phyloP scores from a whole-genome alignment of 148 eudicot species.

The Silene latifolia region DNA sequence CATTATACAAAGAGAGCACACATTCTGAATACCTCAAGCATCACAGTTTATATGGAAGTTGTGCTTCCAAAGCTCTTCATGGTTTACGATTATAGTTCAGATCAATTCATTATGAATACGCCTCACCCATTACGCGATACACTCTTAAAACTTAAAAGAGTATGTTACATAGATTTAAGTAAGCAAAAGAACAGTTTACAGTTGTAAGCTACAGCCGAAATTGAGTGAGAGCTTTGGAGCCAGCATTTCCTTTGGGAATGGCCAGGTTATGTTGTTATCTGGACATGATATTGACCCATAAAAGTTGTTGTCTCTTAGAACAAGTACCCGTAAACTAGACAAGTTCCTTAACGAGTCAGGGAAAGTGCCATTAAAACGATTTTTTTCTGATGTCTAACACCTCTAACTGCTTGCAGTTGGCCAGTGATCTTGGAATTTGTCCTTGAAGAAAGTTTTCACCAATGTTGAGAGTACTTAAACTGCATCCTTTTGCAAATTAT shows the following conservation, averaged over 20 bases:
- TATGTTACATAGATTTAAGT: too few species aligned
- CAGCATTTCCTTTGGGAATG: neutral
- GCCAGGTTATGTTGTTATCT: slow-evolving; percentile 10
- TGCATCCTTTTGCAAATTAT: slow-evolving; percentile 16
- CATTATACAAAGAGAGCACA: slow-evolving; percentile 37
- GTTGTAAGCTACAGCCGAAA: too few species aligned
- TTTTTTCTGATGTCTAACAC: slow-evolving; percentile 39
- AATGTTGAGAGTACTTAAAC: slow-evolving; percentile 18
- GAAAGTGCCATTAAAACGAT: slow-evolving; percentile 36
- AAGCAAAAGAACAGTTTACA: too few species aligned
- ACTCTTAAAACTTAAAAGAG: too few species aligned
- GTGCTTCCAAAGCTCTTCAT: slow-evolving; percentile 20
- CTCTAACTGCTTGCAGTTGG: slow-evolving; percentile 38
- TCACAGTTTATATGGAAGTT: slow-evolving; percentile 15
- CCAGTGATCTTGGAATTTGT: slow-evolving; percentile 44
- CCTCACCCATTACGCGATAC: too few species aligned
- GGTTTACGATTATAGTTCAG: neutral
- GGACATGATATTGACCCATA: slow-evolving; percentile 33
- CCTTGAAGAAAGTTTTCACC: slow-evolving; percentile 37
- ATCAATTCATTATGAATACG: too few species aligned
- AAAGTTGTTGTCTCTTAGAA: slow-evolving; percentile 46
- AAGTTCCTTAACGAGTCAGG: slow-evolving; percentile 36
- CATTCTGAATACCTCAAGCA: slow-evolving; percentile 32
- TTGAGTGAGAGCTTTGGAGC: too few species aligned
- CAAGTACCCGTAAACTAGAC: slow-evolving; percentile 45